These are phyloP conservation scores for Stipa capillata DNA, from an alignment of 176 grass and related monocot species.

Conservation along the genomic window DNA sequence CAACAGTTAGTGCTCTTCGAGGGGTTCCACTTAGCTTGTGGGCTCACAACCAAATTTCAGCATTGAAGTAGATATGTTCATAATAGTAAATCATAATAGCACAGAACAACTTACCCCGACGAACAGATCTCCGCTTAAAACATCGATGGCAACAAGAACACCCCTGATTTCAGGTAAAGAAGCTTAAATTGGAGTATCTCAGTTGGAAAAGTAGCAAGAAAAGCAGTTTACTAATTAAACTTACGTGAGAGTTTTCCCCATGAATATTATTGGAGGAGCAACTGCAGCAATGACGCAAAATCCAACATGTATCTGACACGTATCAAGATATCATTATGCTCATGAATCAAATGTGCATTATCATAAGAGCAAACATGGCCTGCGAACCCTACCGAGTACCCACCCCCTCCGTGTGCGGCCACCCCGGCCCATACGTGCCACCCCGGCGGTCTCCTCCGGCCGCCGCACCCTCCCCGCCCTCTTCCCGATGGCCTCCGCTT, in stretches of 20 bases:
- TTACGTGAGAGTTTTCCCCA: conserved; percentile 65
- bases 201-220: background rate
- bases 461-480: too few species aligned
- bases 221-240: conserved; percentile 10
- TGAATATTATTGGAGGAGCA: conserved; percentile 83
- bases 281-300: conserved; percentile 76
- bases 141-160: conserved; percentile 64
- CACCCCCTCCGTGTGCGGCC: too few species aligned
- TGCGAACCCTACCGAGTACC: too few species aligned
- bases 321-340: conserved; percentile 1
- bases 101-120: conserved; percentile 48
- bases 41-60: background rate
- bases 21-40: background rate
- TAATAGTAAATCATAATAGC: background rate
- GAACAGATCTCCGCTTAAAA: conserved; percentile 44
- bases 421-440: too few species aligned
- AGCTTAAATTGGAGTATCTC: background rate
- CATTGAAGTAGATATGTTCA: background rate
- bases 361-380: background rate
- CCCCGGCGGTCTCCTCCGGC: too few species aligned
- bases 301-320: conserved; percentile 60
- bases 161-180: conserved; percentile 53
- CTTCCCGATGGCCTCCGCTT: too few species aligned
- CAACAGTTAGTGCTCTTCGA: background rate
- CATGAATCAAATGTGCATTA: background rate